Evolutionary conservation across 352 stramenopile genomes (phyloP).

Genomic region (Blastocystis sp.): DNA sequence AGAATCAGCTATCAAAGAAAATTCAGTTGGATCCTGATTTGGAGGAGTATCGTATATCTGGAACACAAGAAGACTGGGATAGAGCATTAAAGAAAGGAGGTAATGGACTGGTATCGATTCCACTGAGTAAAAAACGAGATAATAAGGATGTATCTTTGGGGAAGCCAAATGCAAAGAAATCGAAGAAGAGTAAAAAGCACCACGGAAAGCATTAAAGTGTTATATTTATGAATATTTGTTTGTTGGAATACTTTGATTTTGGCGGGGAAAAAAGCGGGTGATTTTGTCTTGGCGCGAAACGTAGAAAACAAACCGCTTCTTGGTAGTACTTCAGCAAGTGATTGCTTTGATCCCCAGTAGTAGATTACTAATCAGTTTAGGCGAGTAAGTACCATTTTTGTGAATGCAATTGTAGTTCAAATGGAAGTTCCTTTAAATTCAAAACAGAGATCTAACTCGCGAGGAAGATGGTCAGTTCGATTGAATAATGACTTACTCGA

Average conservation of each 20-base stretch:
- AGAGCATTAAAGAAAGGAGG: constrained; percentile 65
- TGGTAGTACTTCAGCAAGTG: not conserved
- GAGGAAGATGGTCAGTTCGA: constrained; percentile 13
- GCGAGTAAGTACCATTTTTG: too few relatives aligned
- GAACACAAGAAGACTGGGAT: constrained; percentile 84
- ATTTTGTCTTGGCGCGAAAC: not conserved
- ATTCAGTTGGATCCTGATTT: constrained; percentile 81
- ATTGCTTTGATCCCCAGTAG: too few relatives aligned
- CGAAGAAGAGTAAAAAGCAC: constrained; percentile 45
- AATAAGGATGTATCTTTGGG: not conserved
- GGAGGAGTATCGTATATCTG: constrained; percentile 88
- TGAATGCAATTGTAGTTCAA: not conserved
- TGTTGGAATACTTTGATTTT: not conserved
- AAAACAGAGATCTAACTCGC: not conserved
- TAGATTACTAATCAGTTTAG: too few relatives aligned
- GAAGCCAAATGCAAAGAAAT: constrained; percentile 18
- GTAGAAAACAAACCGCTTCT: not conserved
- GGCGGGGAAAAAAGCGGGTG: not conserved
- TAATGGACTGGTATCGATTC: constrained; percentile 24
- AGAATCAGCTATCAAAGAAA: constrained; percentile 69
- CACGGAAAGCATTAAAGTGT: constrained; percentile 50
- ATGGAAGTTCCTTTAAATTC: not conserved
- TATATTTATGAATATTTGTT: not conserved
- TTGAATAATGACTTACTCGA: constrained; percentile 14
- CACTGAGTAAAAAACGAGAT: constrained; percentile 13